phyloP scores from a whole-genome alignment of 2,329 filamentous ascomycete genomes.

The Pseudogymnoascus sp. region DNA sequence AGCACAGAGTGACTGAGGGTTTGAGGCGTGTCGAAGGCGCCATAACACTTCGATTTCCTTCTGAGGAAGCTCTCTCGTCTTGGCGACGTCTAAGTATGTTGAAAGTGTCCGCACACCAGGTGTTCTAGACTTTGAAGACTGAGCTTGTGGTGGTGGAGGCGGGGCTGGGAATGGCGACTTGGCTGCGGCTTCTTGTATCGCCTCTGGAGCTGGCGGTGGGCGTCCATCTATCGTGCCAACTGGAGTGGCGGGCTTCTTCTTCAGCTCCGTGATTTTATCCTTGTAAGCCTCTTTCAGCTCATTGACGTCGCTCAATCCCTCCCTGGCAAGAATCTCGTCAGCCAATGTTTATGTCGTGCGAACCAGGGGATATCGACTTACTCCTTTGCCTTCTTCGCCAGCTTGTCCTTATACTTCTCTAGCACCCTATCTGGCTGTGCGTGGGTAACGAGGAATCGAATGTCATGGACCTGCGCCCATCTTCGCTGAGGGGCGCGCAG shows the following conservation, averaged over 20 bases:
- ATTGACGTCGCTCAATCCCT: slow-evolving; percentile 63
- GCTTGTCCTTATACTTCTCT: slow-evolving; percentile 83
- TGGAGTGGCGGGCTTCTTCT: slow-evolving; percentile 56
- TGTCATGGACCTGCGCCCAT: slow-evolving; percentile 88
- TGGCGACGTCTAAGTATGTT: slow-evolving; percentile 71
- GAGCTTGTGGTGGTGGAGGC: slow-evolving; percentile 32
- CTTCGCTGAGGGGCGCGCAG: slow-evolving; percentile 54
- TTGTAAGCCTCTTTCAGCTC: slow-evolving; percentile 76
- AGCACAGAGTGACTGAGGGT: slow-evolving; percentile 60
- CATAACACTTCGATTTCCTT: slow-evolving; percentile 84
- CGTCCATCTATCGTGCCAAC: slow-evolving; percentile 32
- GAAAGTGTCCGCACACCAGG: slow-evolving; percentile 48
- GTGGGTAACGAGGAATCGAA: slow-evolving; percentile 81
- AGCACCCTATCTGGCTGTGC: slow-evolving; percentile 58
- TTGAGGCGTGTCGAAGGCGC: slow-evolving; percentile 75
- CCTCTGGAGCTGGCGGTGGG: slow-evolving; percentile 28
- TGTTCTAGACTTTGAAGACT: slow-evolving; percentile 27
- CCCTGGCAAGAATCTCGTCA: slow-evolving; percentile 26
- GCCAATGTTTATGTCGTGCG: background rate
- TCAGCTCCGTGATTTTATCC: slow-evolving; percentile 69
- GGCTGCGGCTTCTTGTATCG: slow-evolving; percentile 29
- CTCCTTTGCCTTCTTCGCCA: slow-evolving; percentile 71
- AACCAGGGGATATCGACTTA: slow-evolving; percentile 30
- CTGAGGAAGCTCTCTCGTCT: slow-evolving; percentile 62
- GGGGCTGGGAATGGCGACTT: slow-evolving; percentile 25